Conservation (phyloP, 257 asterid genomes). For the Mentha longifolia region DNA sequence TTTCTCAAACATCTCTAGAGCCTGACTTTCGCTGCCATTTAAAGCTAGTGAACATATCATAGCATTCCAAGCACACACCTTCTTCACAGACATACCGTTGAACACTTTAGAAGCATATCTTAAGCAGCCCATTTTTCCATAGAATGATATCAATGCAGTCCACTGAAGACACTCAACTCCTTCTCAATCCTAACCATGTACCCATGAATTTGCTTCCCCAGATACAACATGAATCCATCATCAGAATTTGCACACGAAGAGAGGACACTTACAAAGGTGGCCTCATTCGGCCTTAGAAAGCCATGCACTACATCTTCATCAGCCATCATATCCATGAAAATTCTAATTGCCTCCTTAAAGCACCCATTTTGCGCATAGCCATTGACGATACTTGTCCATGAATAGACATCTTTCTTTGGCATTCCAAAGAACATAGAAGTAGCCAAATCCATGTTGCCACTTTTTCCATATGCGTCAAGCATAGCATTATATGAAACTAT, state of each 20-base stretch:
- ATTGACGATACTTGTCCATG: conserved; percentile 85
- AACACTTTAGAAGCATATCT: conserved; percentile 54
- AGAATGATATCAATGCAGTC: conserved; percentile 71
- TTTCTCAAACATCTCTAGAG: conserved; percentile 59
- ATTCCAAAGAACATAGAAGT: conserved; percentile 52
- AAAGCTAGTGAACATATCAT: conserved; percentile 76
- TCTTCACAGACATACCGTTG: conserved; percentile 49
- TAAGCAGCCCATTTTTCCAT: conserved; percentile 77
- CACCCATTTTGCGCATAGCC: conserved; percentile 58
- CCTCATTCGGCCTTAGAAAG: conserved; percentile 69
- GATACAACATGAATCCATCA: conserved; percentile 48
- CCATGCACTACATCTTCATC: conserved; percentile 50
- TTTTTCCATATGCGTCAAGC: conserved; percentile 73
- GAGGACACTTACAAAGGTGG: conserved; percentile 77
- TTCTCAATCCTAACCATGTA: conserved; percentile 60
- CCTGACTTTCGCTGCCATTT: conserved; percentile 71
- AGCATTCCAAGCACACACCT: conserved; percentile 88
- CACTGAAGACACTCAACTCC: conserved; percentile 60
- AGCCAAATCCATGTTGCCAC: conserved; percentile 65
- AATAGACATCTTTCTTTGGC: conserved; percentile 65
- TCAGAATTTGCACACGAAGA: conserved; percentile 67
- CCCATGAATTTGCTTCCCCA: conserved; percentile 85
- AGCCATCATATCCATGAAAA: conserved; percentile 66
- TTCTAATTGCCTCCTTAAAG: conserved; percentile 54
- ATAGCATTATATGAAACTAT: conserved; percentile 67